Percentiles rank a stretch among this genome's conserved stretches.
Conservation (phyloP, 345 rosid genomes). For the Iberis pinnata region DNA sequence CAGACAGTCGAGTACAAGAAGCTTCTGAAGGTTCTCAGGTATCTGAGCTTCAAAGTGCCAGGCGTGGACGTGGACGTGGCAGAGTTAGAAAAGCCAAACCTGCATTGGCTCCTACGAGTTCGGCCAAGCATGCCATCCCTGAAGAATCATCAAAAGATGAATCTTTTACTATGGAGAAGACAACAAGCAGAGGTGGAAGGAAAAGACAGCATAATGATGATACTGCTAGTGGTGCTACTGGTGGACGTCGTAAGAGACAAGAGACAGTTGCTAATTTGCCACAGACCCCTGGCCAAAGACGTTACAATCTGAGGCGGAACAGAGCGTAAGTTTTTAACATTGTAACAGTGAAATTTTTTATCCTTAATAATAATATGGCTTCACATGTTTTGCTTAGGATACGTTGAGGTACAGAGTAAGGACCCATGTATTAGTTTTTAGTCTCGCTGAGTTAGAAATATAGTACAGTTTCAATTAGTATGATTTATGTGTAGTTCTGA, state of each 20-base stretch:
- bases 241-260: conserved; percentile 54
- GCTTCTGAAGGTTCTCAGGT: conserved; percentile 55
- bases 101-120: conserved; percentile 37
- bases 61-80: conserved; percentile 38
- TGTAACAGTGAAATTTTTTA: not conserved
- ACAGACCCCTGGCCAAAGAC: conserved; percentile 52
- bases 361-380: too few species aligned
- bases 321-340: conserved; percentile 46
- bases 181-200: conserved; percentile 33
- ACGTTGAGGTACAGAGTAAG: too few species aligned
- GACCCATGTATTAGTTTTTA: too few species aligned
- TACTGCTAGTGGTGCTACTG: conserved; percentile 49
- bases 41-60: conserved; percentile 44
- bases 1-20: conserved; percentile 44
- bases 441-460: too few species aligned
- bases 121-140: conserved; percentile 42
- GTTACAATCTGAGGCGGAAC: conserved; percentile 79
- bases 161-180: conserved; percentile 32
- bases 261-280: conserved; percentile 41
- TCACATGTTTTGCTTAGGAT: too few species aligned
- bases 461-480: not conserved
- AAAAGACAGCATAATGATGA: conserved; percentile 58
- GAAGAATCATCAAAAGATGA: conserved; percentile 36
- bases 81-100: conserved; percentile 40
- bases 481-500: not conserved